These are phyloP conservation scores for Amphicarpaea edgeworthii DNA, from an alignment of 306 rosid species.

Conservation along the genomic window DNA sequence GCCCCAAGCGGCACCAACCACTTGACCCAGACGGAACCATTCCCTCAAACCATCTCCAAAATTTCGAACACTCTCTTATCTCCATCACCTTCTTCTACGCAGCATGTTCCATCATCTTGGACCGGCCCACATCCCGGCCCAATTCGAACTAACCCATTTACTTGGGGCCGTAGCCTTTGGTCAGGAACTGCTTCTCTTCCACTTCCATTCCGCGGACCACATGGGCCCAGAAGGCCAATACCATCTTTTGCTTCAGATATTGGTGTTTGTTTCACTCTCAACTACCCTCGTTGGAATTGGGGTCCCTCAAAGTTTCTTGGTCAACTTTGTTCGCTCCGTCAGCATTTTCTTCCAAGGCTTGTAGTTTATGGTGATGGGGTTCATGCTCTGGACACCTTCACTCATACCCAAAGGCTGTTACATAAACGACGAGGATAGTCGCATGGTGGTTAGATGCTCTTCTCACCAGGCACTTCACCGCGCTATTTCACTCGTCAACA, in stretches of 20 bases:
- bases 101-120: slow-evolving; percentile 54
- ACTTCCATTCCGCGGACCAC: slow-evolving; percentile 77
- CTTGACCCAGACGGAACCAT: slow-evolving; percentile 76
- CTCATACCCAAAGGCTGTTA: slow-evolving; percentile 71
- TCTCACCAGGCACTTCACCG: slow-evolving; percentile 56
- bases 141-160: slow-evolving; percentile 54
- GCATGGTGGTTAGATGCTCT: slow-evolving; percentile 61
- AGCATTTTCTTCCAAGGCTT: slow-evolving; percentile 68
- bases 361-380: slow-evolving; percentile 68
- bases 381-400: slow-evolving; percentile 70
- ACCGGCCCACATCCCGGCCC: slow-evolving; percentile 41
- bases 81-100: slow-evolving; percentile 68
- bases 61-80: slow-evolving; percentile 76
- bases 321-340: slow-evolving; percentile 62
- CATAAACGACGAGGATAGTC: slow-evolving; percentile 64
- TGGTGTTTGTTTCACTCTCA: slow-evolving; percentile 53
- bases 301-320: slow-evolving; percentile 58
- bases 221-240: slow-evolving; percentile 82
- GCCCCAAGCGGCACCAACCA: slow-evolving; percentile 68
- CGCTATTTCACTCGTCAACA: slow-evolving; percentile 63
- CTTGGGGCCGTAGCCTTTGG: slow-evolving; percentile 67
- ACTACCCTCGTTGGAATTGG: slow-evolving; percentile 65
- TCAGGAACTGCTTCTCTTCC: slow-evolving; percentile 71
- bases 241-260: slow-evolving; percentile 65
- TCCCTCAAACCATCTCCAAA: slow-evolving; percentile 81